A percentile compares a stretch with the other conserved stretches of the same genome.
Conservation (phyloP, 2,329 filamentous ascomycete species). For the Sporothrix globosa region DNA sequence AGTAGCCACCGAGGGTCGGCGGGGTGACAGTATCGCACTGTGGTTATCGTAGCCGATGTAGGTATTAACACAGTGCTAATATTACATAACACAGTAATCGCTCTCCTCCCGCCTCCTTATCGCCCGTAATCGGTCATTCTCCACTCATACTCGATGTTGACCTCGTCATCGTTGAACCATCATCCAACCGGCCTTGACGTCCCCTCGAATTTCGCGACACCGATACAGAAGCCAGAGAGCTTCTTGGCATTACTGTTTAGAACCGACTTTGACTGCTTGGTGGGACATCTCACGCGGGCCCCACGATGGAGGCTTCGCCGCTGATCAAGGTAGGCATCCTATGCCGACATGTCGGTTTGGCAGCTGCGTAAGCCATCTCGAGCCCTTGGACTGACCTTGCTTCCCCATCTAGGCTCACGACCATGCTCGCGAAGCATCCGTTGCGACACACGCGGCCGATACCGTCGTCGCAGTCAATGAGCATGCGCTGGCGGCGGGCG, state of each 20-base stretch:
- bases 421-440: conserved; percentile 81
- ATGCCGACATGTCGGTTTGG: neutral
- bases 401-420: conserved; percentile 70
- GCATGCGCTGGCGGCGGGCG: conserved; percentile 83
- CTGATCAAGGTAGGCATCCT: conserved; percentile 63
- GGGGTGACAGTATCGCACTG: conserved; percentile 1
- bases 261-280: neutral
- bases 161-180: conserved; percentile 12
- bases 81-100: neutral
- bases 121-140: conserved; percentile 23
- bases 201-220: neutral
- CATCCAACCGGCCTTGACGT: conserved; percentile 2
- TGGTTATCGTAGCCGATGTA: neutral
- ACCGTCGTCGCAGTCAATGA: conserved; percentile 83
- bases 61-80: neutral
- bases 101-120: conserved; percentile 9
- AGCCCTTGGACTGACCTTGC: neutral
- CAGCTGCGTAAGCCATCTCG: neutral
- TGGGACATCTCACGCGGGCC: neutral
- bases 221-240: conserved; percentile 9
- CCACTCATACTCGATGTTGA: neutral
- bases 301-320: conserved; percentile 68
- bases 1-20: neutral
- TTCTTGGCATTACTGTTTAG: neutral
- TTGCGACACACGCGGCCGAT: conserved; percentile 72